A percentile compares a stretch with the other conserved stretches of the same genome.
phyloP scores from a whole-genome alignment of 2,329 filamentous ascomycete genomes.

The Ceratocystis lukuohia region DNA sequence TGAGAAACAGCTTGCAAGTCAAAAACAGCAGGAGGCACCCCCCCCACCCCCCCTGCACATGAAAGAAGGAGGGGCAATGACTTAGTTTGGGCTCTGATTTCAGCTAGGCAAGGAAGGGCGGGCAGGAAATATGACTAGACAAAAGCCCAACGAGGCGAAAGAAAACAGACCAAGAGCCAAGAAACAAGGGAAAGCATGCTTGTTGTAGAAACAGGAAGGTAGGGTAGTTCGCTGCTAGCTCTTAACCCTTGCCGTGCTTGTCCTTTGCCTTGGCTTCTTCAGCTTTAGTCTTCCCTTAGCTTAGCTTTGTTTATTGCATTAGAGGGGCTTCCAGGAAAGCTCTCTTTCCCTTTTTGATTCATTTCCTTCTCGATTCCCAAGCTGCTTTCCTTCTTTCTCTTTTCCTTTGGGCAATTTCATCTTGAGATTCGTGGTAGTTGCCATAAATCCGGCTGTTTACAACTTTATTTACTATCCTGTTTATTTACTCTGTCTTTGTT shows the following conservation, averaged over 20 bases:
- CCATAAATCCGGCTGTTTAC: not conserved
- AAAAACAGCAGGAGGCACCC: not conserved
- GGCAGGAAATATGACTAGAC: not conserved
- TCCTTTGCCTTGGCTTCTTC: not conserved
- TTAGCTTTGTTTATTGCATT: slow-evolving; percentile 8
- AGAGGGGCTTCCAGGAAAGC: slow-evolving; percentile 1
- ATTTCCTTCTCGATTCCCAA: slow-evolving; percentile 2
- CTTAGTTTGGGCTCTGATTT: slow-evolving; percentile 3
- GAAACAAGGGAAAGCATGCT: not conserved
- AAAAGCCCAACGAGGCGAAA: not conserved
- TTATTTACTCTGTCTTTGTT: not conserved
- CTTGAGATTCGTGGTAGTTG: not conserved
- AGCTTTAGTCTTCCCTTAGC: not conserved
- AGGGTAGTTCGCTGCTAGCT: not conserved
- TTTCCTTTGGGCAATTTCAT: not conserved
- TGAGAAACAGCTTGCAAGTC: not conserved
- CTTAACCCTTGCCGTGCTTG: not conserved
- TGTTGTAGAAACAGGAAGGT: not conserved
- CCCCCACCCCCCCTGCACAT: not conserved
- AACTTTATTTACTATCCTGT: slow-evolving; percentile 7
- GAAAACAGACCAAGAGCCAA: not conserved
- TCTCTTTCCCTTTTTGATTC: slow-evolving; percentile 1
- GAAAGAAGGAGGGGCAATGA: not conserved
- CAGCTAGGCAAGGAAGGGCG: not conserved
- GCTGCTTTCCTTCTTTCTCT: not conserved